A percentile compares a stretch with the other conserved stretches of the same genome.
Evolutionary conservation across 2,329 filamentous ascomycete species (phyloP).

Genomic region (Thelonectria rubi): DNA sequence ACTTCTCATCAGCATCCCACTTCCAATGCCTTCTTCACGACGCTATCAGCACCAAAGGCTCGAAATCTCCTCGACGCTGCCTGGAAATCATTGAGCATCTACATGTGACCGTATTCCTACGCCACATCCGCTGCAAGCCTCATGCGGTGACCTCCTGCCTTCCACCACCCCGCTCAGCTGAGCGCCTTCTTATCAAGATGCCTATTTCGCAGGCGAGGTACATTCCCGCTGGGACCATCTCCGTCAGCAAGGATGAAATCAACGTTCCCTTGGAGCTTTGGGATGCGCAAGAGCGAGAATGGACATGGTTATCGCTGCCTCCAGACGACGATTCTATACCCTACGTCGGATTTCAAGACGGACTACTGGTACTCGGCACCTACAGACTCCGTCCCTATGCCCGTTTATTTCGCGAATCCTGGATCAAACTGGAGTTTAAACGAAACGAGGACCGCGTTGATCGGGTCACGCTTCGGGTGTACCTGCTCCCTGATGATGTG

Average conservation of each 20-base stretch:
- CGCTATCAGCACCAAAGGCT: not conserved
- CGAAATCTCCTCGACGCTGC: not conserved
- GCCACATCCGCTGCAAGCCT: not conserved
- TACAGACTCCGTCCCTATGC: constrained; percentile 37
- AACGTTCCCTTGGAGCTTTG: constrained; percentile 26
- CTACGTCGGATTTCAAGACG: not conserved
- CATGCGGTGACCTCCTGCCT: constrained; percentile 1
- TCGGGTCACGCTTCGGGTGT: constrained; percentile 59
- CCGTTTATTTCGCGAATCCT: constrained; percentile 48
- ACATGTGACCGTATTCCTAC: not conserved
- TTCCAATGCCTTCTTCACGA: not conserved
- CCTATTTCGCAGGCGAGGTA: constrained; percentile 39
- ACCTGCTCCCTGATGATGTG: constrained; percentile 73
- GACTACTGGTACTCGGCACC: constrained; percentile 40
- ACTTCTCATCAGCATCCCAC: constrained; percentile 4
- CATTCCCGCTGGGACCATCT: constrained; percentile 54
- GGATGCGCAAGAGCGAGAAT: constrained; percentile 29
- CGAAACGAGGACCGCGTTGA: constrained; percentile 30
- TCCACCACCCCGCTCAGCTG: not conserved
- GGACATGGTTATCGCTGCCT: constrained; percentile 42
- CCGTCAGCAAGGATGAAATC: constrained; percentile 39
- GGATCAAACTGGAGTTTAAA: constrained; percentile 56
- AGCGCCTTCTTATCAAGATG: constrained; percentile 25
- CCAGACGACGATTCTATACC: constrained; percentile 24
- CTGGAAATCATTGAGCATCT: not conserved